phyloP scores from a whole-genome alignment of 441 rosid genomes.

The Adansonia grandidieri region DNA sequence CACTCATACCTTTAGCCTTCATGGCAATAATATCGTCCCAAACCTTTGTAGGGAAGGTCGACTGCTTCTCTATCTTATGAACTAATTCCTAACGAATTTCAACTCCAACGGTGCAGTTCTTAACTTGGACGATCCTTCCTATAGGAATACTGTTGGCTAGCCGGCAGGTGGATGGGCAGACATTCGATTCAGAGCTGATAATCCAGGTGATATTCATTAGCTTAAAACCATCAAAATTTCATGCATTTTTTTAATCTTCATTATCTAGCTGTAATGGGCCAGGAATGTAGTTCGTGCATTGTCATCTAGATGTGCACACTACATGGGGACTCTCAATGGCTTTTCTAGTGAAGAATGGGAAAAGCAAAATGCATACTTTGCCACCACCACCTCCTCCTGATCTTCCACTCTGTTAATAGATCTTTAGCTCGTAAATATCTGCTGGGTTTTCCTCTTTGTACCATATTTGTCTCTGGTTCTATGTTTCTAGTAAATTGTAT shows the following conservation, averaged over 20 bases:
- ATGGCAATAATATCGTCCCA: background rate
- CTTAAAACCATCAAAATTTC: background rate
- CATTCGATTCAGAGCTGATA: conserved; percentile 66
- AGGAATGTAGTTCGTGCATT: conserved; percentile 12
- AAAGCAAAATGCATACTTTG: conserved; percentile 30
- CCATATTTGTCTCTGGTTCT: no score
- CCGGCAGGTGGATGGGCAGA: conserved; percentile 93
- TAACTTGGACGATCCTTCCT: conserved; percentile 61
- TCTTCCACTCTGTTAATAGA: conserved; percentile 25
- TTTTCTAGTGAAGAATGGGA: conserved; percentile 34
- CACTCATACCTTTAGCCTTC: background rate
- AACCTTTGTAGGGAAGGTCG: background rate
- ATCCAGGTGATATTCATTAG: conserved; percentile 57
- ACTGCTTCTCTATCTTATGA: background rate
- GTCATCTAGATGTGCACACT: conserved; percentile 23
- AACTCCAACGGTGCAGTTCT: conserved; percentile 42
- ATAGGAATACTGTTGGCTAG: conserved; percentile 68
- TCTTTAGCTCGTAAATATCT: background rate
- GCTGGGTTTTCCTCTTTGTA: background rate
- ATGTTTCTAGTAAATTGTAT: no score
- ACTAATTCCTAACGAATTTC: conserved; percentile 40
- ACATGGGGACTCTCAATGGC: conserved; percentile 38
- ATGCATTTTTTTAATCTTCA: background rate
- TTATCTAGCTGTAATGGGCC: background rate
- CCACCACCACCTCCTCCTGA: conserved; percentile 32